Evolutionary conservation across 805 yeast species (phyloP).

Genomic region (Lipomyces spencermartinsiae): DNA sequence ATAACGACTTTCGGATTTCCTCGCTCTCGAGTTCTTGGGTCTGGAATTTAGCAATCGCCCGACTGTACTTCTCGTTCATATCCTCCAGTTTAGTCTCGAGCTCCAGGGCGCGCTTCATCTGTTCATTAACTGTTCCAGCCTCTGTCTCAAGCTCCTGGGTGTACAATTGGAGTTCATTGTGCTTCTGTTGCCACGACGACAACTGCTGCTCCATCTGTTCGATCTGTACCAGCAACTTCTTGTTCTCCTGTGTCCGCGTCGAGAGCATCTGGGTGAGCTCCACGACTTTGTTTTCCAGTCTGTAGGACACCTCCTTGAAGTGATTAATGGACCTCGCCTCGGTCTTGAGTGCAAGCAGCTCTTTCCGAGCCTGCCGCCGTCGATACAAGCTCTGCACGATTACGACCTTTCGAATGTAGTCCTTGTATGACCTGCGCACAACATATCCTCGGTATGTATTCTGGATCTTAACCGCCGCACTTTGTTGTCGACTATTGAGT

Average conservation of each 20-base stretch:
- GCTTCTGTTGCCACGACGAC: constrained; percentile 44
- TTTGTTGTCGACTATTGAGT: constrained; percentile 56
- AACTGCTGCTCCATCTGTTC: constrained; percentile 47
- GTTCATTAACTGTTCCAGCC: constrained; percentile 32
- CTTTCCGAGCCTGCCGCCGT: constrained; percentile 71
- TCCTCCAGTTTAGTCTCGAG: constrained; percentile 31
- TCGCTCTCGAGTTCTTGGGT: constrained; percentile 29
- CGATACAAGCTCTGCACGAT: constrained; percentile 79
- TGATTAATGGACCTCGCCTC: constrained; percentile 93
- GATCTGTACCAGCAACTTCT: constrained; percentile 68
- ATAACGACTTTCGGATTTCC: constrained; percentile 18
- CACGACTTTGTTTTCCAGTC: constrained; percentile 95
- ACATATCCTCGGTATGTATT: constrained; percentile 69
- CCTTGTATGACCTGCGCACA: constrained; percentile 61
- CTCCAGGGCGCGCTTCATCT: constrained; percentile 30
- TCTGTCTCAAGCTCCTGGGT: constrained; percentile 43
- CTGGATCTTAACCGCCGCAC: constrained; percentile 77
- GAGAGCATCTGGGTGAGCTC: constrained; percentile 88
- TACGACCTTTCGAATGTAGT: constrained; percentile 61
- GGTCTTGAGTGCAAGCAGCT: constrained; percentile 67
- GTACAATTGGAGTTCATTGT: constrained; percentile 40
- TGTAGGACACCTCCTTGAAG: constrained; percentile 88
- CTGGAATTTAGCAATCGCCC: constrained; percentile 39
- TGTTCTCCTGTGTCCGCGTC: constrained; percentile 80
- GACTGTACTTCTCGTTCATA: constrained; percentile 38